Percentiles rank a stretch among this genome's conserved stretches.
Conservation (phyloP, 371 early-diverging fungal species). For the Fennellomyces sp. region DNA sequence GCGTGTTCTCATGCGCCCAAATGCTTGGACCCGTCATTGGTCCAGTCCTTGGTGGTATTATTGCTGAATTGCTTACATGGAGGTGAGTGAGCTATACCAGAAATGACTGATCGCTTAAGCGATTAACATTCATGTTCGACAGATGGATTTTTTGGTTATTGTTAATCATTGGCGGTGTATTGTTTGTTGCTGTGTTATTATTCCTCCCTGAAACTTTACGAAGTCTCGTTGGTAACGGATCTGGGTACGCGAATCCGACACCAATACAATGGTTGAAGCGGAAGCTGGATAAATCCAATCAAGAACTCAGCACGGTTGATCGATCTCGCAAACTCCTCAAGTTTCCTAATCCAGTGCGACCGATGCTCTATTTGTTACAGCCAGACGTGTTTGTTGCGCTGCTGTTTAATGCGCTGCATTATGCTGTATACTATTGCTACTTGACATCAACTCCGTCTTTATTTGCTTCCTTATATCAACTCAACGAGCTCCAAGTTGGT, state of each 20-base stretch:
- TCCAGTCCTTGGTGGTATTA: constrained; percentile 43
- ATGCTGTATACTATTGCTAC: constrained; percentile 21
- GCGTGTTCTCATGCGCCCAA: constrained; percentile 46
- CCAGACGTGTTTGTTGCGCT: constrained; percentile 16
- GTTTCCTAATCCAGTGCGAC: not conserved
- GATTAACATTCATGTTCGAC: too few relatives aligned
- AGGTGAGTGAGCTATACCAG: not conserved
- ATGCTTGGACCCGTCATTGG: constrained; percentile 45
- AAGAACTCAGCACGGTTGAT: too few relatives aligned
- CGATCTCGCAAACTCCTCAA: not conserved
- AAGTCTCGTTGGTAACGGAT: constrained; percentile 36
- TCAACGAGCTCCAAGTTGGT: constrained; percentile 31
- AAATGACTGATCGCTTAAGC: too few relatives aligned
- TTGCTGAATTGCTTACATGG: constrained; percentile 10
- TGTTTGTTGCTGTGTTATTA: constrained; percentile 44
- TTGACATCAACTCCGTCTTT: constrained; percentile 24
- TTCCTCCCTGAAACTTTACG: constrained; percentile 66
- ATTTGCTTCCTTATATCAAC: constrained; percentile 18
- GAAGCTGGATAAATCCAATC: not conserved
- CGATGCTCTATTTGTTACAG: constrained; percentile 5
- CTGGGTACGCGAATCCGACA: constrained; percentile 28
- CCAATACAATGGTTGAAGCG: constrained; percentile 19
- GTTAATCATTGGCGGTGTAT: constrained; percentile 44
- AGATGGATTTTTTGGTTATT: constrained; percentile 60
- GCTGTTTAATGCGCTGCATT: constrained; percentile 21